Conservation (phyloP, 177 flowering plant genomes). For the Telopea speciosissima region DNA sequence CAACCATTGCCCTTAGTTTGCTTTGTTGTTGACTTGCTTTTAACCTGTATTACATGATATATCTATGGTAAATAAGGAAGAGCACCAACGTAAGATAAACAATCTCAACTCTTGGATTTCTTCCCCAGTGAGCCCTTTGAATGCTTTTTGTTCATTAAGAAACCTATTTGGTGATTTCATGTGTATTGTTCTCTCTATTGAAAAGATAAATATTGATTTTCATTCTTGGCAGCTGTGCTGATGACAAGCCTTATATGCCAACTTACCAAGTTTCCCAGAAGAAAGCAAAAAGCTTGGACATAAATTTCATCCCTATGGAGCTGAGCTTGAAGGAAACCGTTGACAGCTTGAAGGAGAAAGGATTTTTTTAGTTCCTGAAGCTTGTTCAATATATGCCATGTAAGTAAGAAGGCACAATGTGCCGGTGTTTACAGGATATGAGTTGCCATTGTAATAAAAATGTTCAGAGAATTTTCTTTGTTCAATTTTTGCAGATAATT, state of each 20-base stretch:
- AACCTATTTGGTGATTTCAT: background rate
- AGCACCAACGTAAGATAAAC: no score
- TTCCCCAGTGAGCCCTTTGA: background rate
- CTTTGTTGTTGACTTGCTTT: no score
- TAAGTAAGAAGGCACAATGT: background rate
- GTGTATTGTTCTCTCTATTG: background rate
- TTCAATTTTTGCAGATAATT: no score
- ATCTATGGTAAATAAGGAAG: background rate
- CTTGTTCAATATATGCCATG: background rate
- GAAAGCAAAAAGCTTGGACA: constrained; percentile 46
- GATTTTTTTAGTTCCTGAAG: constrained; percentile 20
- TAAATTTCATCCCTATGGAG: constrained; percentile 45
- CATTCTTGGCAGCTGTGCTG: constrained; percentile 48
- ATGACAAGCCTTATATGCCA: constrained; percentile 55
- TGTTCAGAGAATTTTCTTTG: no score
- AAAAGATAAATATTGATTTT: background rate
- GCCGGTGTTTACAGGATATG: no score
- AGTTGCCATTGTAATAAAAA: no score
- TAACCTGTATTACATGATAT: background rate
- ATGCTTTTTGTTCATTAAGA: background rate
- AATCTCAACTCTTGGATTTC: no score
- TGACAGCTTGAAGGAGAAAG: constrained; percentile 72
- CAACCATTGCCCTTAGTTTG: no score
- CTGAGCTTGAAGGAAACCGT: constrained; percentile 63
- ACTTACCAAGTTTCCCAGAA: constrained; percentile 52